A percentile compares a stretch with the other conserved stretches of the same genome.
Conservation (phyloP, 2,329 filamentous ascomycete genomes). For the Massarina eburnea region DNA sequence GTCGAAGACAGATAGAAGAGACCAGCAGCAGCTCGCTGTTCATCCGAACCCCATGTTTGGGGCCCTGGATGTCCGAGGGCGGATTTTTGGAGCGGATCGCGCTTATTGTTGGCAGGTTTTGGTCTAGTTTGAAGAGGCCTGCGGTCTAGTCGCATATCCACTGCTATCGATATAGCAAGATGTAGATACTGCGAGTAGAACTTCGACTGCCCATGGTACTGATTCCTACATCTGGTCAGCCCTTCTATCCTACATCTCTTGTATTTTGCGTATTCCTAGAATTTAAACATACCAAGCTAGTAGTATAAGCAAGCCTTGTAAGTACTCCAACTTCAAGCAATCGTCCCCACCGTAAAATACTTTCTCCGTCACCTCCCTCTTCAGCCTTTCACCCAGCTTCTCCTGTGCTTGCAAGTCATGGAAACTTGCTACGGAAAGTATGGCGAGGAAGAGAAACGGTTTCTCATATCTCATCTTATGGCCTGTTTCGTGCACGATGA, state of each 20-base stretch:
- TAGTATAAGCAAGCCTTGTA: conserved; percentile 31
- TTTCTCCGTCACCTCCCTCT: conserved; percentile 31
- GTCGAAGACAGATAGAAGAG: conserved; percentile 48
- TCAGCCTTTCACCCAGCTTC: conserved; percentile 33
- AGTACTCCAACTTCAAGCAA: conserved; percentile 27
- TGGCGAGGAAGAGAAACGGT: conserved; percentile 31
- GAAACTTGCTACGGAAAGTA: conserved; percentile 33
- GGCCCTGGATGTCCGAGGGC: conserved; percentile 12
- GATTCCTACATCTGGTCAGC: conserved; percentile 24
- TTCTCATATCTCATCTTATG: conserved; percentile 29
- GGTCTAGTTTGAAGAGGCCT: conserved; percentile 21
- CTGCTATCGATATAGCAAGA: conserved; percentile 33
- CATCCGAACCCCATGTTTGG: conserved; percentile 40
- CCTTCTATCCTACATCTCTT: neutral
- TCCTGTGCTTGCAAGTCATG: conserved; percentile 39
- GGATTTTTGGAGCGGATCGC: conserved; percentile 22
- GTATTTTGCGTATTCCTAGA: neutral
- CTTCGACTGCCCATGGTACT: conserved; percentile 33
- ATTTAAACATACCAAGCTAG: conserved; percentile 27
- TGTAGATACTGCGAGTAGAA: conserved; percentile 34
- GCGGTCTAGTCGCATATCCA: conserved; percentile 34
- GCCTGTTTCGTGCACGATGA: conserved; percentile 31
- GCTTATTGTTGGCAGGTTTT: conserved; percentile 21
- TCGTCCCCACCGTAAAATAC: conserved; percentile 32
- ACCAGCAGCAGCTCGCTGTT: conserved; percentile 48